These are phyloP conservation scores for Bondarzewia mesenterica DNA, from an alignment of 1,284 basidiomycete species.

Conservation along the genomic window DNA sequence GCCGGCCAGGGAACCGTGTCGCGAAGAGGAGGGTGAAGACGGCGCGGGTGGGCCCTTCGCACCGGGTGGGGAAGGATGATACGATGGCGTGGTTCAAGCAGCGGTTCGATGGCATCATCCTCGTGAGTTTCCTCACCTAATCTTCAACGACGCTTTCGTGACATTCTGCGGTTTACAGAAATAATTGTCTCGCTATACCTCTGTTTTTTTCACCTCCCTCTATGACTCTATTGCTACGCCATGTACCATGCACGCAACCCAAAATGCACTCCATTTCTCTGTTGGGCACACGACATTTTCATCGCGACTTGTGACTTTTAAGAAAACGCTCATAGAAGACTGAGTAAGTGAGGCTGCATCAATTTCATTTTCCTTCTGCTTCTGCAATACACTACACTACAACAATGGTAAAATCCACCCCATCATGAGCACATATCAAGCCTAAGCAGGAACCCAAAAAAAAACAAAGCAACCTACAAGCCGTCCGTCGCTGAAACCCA, in stretches of 20 bases:
- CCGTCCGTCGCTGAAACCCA: conserved; percentile 7
- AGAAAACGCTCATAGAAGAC: background rate
- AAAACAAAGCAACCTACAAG: background rate
- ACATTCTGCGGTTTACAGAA: conserved; percentile 10
- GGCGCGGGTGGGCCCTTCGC: conserved; percentile 80
- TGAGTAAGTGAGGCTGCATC: too few species aligned
- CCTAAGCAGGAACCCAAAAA: background rate
- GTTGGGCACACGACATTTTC: background rate
- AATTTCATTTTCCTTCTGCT: background rate
- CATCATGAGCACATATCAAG: too few species aligned
- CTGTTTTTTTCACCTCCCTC: conserved; percentile 15
- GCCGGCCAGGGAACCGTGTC: conserved; percentile 90
- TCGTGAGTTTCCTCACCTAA: conserved; percentile 40
- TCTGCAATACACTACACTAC: background rate
- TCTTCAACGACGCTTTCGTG: background rate
- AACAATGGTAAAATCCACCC: background rate
- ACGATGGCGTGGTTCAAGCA: conserved; percentile 99
- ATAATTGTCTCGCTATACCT: conserved; percentile 9
- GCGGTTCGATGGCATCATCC: conserved; percentile 95
- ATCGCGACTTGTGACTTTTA: background rate
- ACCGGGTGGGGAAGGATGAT: conserved; percentile 89
- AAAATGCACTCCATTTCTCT: conserved; percentile 6
- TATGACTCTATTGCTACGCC: conserved; percentile 23
- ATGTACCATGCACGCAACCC: conserved; percentile 19
- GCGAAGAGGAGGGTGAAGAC: conserved; percentile 88